Base-by-base conservation (phyloP, 495 filamentous ascomycete genomes). In the Opeltia flavorubescens region DNA sequence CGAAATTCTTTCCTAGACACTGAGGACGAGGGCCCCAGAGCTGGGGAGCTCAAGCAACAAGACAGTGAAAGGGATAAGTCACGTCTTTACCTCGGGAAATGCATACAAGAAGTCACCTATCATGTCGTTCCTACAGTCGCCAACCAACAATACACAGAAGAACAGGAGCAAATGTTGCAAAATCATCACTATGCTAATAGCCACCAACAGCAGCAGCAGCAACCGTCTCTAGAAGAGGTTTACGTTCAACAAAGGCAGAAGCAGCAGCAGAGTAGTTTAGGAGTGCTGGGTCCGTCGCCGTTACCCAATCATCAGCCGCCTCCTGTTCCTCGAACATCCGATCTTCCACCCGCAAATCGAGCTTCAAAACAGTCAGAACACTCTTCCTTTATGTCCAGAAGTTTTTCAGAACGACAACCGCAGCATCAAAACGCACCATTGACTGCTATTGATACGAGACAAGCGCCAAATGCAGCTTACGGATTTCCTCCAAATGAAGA, bases 41-140 rank as follows among this genome's bases (percentile, higher is more conserved):
- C 76, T 31, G 65, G 71, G 24, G 78, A 78, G 43, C 63, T 81
- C 24, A 76, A 75, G 48, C 67, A 74, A 34, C 67, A 74, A 33
- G 71, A 75, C 36, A 59, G 59, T 12, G 71, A 72, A 51, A 60
- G 70, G 28, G 71, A 75, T 3, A 70, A 71, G 50, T 72, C 70
- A 31, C 59, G 69, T 9, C 55, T 66, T 3, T 75, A 71, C 38
- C 50, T 75, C n/a, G 66, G 67, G n/a, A 74, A 74, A 50, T 72
- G 69, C 53, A 62, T 71, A 15, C 69, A 73, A 50, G 71, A 75
- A 52, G 64, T 75, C 31, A 62, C 70, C 1, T 75, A 74, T 46
- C 71, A 75, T 55, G 70, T 75, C 21, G 68, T 75, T 24, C 69
- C 69, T 20, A 60, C 70, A 20, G 62, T 67, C 8, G 66, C 71